Evolutionary conservation across 305 asterid genomes (phyloP).

Genomic region (Caryopteris hybrid): DNA sequence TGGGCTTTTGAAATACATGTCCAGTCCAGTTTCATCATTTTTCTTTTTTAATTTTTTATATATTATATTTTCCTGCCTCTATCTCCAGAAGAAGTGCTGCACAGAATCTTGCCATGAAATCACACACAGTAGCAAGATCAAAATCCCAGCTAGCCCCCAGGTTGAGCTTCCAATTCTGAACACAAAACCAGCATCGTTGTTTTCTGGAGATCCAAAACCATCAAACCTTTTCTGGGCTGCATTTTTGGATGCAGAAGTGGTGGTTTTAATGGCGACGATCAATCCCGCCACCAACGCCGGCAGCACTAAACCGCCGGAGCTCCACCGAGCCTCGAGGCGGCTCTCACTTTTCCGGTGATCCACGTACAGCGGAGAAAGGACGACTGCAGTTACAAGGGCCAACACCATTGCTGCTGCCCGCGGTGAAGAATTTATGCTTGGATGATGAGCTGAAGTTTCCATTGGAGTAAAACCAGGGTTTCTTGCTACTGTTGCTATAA

Average conservation of each 20-base stretch:
- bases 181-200: slow-evolving; percentile 21
- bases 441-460: slow-evolving; percentile 33
- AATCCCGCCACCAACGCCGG: slow-evolving; percentile 60
- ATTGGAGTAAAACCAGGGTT: slow-evolving; percentile 25
- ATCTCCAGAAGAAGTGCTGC: slow-evolving; percentile 49
- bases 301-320: slow-evolving; percentile 57
- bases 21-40: not conserved
- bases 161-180: slow-evolving; percentile 57
- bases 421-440: slow-evolving; percentile 43
- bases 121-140: slow-evolving; percentile 53
- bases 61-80: not conserved
- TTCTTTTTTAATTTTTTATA: too few species aligned
- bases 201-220: slow-evolving; percentile 7
- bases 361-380: slow-evolving; percentile 64
- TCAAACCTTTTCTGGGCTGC: slow-evolving; percentile 18
- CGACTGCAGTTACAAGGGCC: slow-evolving; percentile 48
- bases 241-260: slow-evolving; percentile 41
- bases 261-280: slow-evolving; percentile 63
- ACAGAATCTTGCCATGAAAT: slow-evolving; percentile 50
- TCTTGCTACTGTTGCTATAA: slow-evolving; percentile 7
- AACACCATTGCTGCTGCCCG: slow-evolving; percentile 65
- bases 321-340: slow-evolving; percentile 46
- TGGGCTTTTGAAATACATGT: not conserved
- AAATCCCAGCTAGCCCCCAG: slow-evolving; percentile 69
- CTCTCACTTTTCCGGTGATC: slow-evolving; percentile 30